Conservation (phyloP, 2,329 filamentous ascomycete genomes). For the Penicillium sp. region DNA sequence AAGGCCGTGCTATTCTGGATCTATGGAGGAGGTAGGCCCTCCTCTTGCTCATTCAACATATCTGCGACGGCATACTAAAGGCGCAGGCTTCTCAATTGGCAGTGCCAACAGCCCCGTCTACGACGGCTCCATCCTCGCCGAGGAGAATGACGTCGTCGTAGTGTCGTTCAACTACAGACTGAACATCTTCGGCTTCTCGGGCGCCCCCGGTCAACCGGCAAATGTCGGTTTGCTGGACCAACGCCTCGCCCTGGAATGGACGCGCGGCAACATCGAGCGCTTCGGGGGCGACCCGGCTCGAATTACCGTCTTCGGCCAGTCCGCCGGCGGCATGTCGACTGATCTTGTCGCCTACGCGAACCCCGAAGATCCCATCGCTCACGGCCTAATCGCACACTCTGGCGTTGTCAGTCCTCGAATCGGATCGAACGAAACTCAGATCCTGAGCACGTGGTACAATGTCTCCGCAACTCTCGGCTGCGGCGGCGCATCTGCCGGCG, state of each 20-base stretch:
- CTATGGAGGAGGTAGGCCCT: constrained; percentile 1
- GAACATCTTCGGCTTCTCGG: constrained; percentile 18
- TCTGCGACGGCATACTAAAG: not conserved
- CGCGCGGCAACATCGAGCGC: constrained; percentile 15
- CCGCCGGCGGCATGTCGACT: constrained; percentile 11
- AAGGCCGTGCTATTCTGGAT: constrained; percentile 8
- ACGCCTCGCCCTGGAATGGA: constrained; percentile 18
- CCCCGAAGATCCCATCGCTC: constrained; percentile 2
- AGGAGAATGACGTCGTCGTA: constrained; percentile 6
- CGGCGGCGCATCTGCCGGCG: not conserved
- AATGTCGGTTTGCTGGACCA: constrained; percentile 20
- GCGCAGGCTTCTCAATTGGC: not conserved
- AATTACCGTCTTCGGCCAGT: constrained; percentile 19
- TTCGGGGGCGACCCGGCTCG: constrained; percentile 16
- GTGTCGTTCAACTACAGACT: constrained; percentile 20
- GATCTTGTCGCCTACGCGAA: constrained; percentile 1
- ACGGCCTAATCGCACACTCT: constrained; percentile 17
- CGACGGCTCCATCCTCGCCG: constrained; percentile 1
- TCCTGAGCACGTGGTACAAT: not conserved
- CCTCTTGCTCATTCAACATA: not conserved
- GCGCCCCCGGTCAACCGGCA: constrained; percentile 12
- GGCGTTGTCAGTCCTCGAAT: constrained; percentile 10
- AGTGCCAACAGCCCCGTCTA: constrained; percentile 1
- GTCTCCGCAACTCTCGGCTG: not conserved
- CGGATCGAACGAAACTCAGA: not conserved